Base-by-base conservation (phyloP, 1,284 basidiomycete genomes). In the Fomitopsis pinicola region DNA sequence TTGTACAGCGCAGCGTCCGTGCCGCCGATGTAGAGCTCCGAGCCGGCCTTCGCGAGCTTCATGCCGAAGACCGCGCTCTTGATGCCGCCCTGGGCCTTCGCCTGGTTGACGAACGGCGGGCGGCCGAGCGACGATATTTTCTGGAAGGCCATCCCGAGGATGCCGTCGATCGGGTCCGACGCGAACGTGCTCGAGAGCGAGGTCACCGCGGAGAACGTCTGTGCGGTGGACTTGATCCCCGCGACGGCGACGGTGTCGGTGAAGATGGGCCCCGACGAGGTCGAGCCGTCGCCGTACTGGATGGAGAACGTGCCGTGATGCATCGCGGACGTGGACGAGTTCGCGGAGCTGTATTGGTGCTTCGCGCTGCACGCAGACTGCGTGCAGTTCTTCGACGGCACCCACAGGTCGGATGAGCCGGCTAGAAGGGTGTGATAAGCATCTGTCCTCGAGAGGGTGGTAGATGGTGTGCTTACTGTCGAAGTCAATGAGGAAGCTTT, bases 251-350 rank as follows among this genome's bases (percentile, higher is more conserved):
- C 59, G 33, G 72, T 78, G 67, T 88, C 87, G 3, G 72, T 73
- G 71, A 81, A 85, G 36, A 81, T 73, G 28, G 73, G 68, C 42
- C 85, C 86, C 5, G 68, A 65, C n/a, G 82, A 82, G 15, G 74
- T 76, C 6, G 81, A 81, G n/a, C 82, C 82, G 67, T 86, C 83
- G n/a, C 80, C 84, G 68, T 82, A 89, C 1, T 66, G 15, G 57
- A 85, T 77, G 3, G 53, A 61, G 73, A 87, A 86, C 0, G 62
- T 66, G 36, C 68, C 66, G 2, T 62, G 45, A 45, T 74, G 35
- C 60, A 75, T 68, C 9, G 59, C 56, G 2, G 77, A 67, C 3
- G 79, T 76, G 0, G 76, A 77, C 42, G 78, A 80, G 6, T 64
- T 60, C 50, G 59, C 42, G 0, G 77, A 71, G 58, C 76, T 67